phyloP scores from a whole-genome alignment of 306 rosid genomes.

The Cicer yamashitae region DNA sequence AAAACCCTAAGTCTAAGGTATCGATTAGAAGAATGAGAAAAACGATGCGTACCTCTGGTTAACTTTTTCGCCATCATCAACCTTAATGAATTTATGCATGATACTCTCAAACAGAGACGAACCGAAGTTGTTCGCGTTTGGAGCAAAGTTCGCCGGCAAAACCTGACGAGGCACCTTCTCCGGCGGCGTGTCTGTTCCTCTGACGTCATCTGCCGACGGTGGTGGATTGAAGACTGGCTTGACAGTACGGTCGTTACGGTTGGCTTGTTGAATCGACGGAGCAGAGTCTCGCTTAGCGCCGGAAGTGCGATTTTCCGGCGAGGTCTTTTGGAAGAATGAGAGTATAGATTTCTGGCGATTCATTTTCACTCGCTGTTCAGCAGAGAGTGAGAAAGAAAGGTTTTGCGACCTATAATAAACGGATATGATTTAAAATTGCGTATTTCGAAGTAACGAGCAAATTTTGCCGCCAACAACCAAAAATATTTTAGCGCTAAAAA shows the following conservation, averaged over 20 bases:
- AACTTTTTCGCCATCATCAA: conserved; percentile 49
- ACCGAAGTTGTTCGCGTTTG: conserved; percentile 45
- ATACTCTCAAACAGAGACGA: conserved; percentile 73
- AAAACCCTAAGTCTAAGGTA: conserved; percentile 48
- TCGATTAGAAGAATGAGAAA: not conserved
- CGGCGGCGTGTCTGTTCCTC: conserved; percentile 95
- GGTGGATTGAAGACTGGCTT: conserved; percentile 38
- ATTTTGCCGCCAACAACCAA: not conserved
- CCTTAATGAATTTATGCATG: conserved; percentile 80
- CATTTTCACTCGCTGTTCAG: conserved; percentile 49
- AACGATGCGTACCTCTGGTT: conserved; percentile 53
- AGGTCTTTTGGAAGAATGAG: conserved; percentile 72
- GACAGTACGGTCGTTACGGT: conserved; percentile 26
- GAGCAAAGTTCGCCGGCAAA: conserved; percentile 48
- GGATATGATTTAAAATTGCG: not conserved
- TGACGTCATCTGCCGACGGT: conserved; percentile 57
- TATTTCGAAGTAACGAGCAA: not conserved
- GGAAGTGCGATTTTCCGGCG: conserved; percentile 51
- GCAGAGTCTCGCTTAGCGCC: conserved; percentile 38
- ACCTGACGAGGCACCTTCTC: conserved; percentile 87
- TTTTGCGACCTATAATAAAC: not conserved
- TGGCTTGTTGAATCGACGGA: conserved; percentile 36
- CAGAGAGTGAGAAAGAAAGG: not conserved
- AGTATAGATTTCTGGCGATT: conserved; percentile 86
- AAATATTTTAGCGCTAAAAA: not conserved